Base-by-base conservation (phyloP, 169 alveolate species). In the Plasmodium adleri region DNA sequence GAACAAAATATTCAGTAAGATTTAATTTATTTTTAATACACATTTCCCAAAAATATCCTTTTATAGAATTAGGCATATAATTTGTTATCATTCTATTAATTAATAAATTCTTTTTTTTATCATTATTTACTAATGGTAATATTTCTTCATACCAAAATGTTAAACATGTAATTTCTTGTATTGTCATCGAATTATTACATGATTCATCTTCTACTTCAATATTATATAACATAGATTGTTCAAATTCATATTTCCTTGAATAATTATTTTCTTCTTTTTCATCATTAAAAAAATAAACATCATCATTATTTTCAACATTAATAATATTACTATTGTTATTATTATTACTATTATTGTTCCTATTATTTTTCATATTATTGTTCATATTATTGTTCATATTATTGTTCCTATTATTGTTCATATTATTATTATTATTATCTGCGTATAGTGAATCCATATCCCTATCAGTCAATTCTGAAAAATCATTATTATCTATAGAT, bases 101-200 rank as follows among this genome's bases (percentile, higher is more conserved):
- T 56, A 83, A 62, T 12, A 32, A 49, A 28, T 83, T 68, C 56
- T 56, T 80, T 67, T 80, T 80, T 83, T 83, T 83, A 7, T 83
- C 91, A 50, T 83, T 70, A 49, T 83, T 83, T 1, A 83, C 59
- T 50, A 83, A 49, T 3, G 91, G 91, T 68, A 83, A 45, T 24
- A 83, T 83, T 47, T 83, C 83, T 68, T 83, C 83, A 32, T 83
- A 83, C 91, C 91, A 83, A 43, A 52, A 67, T 28, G 71, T 83
- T n/a, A 83, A 24, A 56, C 28, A 24, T 0, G 72, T 83, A 47
- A 83, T 68, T 68, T 83, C 91, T 39, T 83, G 24, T 10, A 63
- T 9, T 6, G 39, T 76, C 39, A 63, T 43, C 0, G 47, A 10
- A 47, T 15, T 49, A 12, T 50, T 64, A 49, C 66, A 26, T 17